Percentiles rank a stretch among this genome's conserved stretches.
phyloP scores from a whole-genome alignment of 768 basidiomycete species.

The Pulveroboletus sp. region DNA sequence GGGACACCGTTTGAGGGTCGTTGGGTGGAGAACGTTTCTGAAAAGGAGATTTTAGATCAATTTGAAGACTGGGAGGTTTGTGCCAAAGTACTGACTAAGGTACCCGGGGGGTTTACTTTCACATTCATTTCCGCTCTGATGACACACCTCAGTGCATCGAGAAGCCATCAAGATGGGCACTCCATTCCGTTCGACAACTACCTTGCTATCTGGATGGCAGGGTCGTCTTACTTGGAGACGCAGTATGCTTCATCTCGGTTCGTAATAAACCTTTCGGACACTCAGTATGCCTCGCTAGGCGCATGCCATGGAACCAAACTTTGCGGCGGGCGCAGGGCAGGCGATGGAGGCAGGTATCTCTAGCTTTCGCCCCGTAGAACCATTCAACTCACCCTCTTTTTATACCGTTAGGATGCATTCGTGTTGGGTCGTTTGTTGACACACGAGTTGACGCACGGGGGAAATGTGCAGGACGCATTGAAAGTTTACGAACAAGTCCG shows the following conservation, averaged over 20 bases:
- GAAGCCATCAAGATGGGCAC: constrained; percentile 39
- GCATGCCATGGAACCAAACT: constrained; percentile 45
- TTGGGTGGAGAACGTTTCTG: constrained; percentile 28
- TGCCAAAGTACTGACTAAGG: not conserved
- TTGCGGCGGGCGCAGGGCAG: constrained; percentile 48
- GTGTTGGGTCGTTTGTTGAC: constrained; percentile 29
- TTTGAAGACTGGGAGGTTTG: constrained; percentile 27
- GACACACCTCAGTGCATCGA: constrained; percentile 34
- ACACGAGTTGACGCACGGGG: constrained; percentile 17
- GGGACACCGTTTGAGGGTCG: constrained; percentile 31
- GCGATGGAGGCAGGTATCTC: constrained; percentile 42
- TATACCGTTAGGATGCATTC: constrained; percentile 24
- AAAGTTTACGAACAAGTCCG: constrained; percentile 32
- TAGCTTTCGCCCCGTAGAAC: too few species aligned
- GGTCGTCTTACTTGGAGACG: constrained; percentile 48
- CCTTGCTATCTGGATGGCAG: constrained; percentile 36
- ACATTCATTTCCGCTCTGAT: not conserved
- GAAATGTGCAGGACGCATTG: constrained; percentile 27
- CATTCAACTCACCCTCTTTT: not conserved
- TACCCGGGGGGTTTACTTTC: not conserved
- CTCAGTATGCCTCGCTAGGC: constrained; percentile 31
- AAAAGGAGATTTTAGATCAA: constrained; percentile 29
- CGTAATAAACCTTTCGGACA: not conserved
- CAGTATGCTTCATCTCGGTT: constrained; percentile 28
- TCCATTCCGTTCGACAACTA: constrained; percentile 39